Evolutionary conservation across 2,329 filamentous ascomycete species (phyloP).

Genomic region (Boeremia exigua): DNA sequence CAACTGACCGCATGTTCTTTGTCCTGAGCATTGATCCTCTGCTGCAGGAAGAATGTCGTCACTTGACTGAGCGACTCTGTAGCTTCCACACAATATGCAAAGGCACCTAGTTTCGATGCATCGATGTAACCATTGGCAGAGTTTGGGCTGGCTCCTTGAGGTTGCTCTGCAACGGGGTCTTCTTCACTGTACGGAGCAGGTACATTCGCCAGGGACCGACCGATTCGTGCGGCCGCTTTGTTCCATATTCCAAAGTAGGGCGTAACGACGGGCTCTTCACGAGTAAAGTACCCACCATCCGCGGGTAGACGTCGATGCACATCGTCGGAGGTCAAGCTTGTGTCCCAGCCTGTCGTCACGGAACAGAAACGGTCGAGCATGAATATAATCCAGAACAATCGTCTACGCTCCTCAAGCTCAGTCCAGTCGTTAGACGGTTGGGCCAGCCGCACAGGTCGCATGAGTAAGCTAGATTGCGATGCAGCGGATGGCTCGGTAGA

Average conservation of each 20-base stretch:
- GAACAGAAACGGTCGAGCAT: slow-evolving; percentile 44
- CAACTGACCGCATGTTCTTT: slow-evolving; percentile 45
- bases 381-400: slow-evolving; percentile 44
- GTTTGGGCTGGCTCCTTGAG: slow-evolving; percentile 37
- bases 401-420: slow-evolving; percentile 39
- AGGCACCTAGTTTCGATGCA: slow-evolving; percentile 43
- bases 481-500: slow-evolving; percentile 36
- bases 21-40: slow-evolving; percentile 43
- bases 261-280: slow-evolving; percentile 41
- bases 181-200: slow-evolving; percentile 46
- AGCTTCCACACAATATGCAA: slow-evolving; percentile 44
- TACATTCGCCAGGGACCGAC: slow-evolving; percentile 39
- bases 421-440: slow-evolving; percentile 39
- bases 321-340: slow-evolving; percentile 42
- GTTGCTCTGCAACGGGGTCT: slow-evolving; percentile 31
- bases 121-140: slow-evolving; percentile 43
- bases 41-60: slow-evolving; percentile 44
- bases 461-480: slow-evolving; percentile 34
- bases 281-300: slow-evolving; percentile 44
- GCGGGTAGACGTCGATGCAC: slow-evolving; percentile 42
- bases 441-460: slow-evolving; percentile 37
- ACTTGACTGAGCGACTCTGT: slow-evolving; percentile 44
- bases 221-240: slow-evolving; percentile 42
- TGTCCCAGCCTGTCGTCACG: slow-evolving; percentile 43
- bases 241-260: slow-evolving; percentile 47